A percentile compares a stretch with the other conserved stretches of the same genome.
These are phyloP conservation scores for Neurospora discreta DNA, from an alignment of 495 filamentous ascomycete genomes.

Conservation along the genomic window DNA sequence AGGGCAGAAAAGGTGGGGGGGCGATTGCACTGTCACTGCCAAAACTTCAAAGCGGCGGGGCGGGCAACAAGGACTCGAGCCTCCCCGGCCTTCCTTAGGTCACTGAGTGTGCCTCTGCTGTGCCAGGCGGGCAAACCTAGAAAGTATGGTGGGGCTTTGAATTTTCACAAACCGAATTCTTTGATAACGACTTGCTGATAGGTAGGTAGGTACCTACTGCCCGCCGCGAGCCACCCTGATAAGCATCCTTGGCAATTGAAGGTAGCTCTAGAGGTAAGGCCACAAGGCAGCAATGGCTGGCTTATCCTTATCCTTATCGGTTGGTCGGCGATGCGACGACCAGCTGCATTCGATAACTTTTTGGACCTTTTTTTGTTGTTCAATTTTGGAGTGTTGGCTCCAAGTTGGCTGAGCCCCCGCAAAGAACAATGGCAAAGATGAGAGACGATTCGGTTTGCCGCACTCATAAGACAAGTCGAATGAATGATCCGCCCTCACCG, in stretches of 20 bases:
- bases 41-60: conserved; percentile 1
- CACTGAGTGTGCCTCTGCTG: conserved; percentile 3
- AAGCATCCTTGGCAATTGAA: conserved; percentile 9
- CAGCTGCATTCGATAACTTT: background rate
- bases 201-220: no score
- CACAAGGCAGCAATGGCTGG: conserved; percentile 14
- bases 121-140: background rate
- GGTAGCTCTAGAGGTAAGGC: conserved; percentile 6
- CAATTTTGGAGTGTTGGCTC: background rate
- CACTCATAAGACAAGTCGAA: no score
- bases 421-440: background rate
- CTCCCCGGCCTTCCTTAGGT: background rate
- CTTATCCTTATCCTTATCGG: conserved; percentile 2
- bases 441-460: background rate
- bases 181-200: conserved; percentile 15
- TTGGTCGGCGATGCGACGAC: background rate
- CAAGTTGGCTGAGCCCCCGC: background rate
- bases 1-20: conserved; percentile 5
- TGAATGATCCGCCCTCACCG: background rate
- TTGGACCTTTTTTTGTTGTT: background rate
- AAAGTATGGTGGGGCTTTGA: conserved; percentile 18
- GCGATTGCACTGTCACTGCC: background rate
- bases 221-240: conserved; percentile 7
- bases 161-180: conserved; percentile 24
- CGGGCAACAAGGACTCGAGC: conserved; percentile 9